phyloP scores from a whole-genome alignment of 2,329 filamentous ascomycete genomes.

The Karstenula rhodostoma region DNA sequence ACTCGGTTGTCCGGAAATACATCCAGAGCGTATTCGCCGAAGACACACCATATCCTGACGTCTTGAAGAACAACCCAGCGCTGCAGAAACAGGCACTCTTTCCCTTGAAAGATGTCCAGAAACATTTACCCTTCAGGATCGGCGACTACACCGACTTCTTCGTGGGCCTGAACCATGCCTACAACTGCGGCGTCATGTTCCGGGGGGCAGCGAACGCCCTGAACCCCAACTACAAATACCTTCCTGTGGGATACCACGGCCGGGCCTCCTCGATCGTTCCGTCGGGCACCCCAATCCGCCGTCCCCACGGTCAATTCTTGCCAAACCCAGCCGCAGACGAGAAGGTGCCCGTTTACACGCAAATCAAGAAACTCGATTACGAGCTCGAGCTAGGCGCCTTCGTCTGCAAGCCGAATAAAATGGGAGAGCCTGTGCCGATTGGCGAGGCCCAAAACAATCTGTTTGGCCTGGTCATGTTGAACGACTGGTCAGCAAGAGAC shows the following conservation, averaged over 20 bases:
- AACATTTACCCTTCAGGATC: constrained; percentile 78
- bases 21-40: constrained; percentile 72
- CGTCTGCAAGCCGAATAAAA: constrained; percentile 68
- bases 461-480: constrained; percentile 83
- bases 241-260: constrained; percentile 85
- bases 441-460: constrained; percentile 72
- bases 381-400: constrained; percentile 84
- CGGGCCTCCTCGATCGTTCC: constrained; percentile 78
- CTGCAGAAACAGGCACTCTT: constrained; percentile 68
- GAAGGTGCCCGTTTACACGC: constrained; percentile 69
- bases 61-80: constrained; percentile 68
- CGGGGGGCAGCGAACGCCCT: constrained; percentile 76
- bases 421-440: constrained; percentile 71
- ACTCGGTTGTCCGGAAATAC: constrained; percentile 72
- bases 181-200: constrained; percentile 75
- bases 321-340: constrained; percentile 67
- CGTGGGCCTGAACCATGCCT: constrained; percentile 80
- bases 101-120: constrained; percentile 65
- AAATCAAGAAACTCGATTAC: constrained; percentile 74
- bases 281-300: constrained; percentile 75
- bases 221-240: constrained; percentile 81
- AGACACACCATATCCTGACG: constrained; percentile 65
- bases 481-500: constrained; percentile 87
- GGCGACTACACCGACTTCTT: constrained; percentile 90
- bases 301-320: constrained; percentile 79